These are phyloP conservation scores for Chytridiales sp. DNA, from an alignment of 371 early-diverging fungal species.

Conservation along the genomic window DNA sequence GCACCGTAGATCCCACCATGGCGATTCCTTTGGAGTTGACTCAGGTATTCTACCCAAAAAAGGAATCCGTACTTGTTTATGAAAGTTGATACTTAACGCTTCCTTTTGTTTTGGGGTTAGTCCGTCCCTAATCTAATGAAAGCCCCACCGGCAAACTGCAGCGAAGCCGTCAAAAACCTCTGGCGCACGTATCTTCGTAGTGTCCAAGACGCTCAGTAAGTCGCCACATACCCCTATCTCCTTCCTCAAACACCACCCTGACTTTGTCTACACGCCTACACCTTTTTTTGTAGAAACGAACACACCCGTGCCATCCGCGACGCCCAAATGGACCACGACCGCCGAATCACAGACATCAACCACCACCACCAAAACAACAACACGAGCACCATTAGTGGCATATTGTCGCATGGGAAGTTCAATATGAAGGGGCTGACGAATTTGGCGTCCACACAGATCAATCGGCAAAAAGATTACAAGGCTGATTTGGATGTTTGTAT, in stretches of 20 bases:
- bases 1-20: conserved; percentile 24
- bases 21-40: conserved; percentile 29
- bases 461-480: not conserved
- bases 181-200: conserved; percentile 23
- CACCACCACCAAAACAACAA: conserved; percentile 9
- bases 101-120: not conserved
- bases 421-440: not conserved
- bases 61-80: not conserved
- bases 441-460: not conserved
- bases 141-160: conserved; percentile 24
- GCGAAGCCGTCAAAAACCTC: conserved; percentile 9
- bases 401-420: not conserved
- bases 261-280: not conserved
- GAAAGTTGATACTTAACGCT: not conserved
- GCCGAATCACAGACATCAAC: conserved; percentile 18
- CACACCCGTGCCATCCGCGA: conserved; percentile 33
- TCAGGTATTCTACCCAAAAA: not conserved
- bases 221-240: not conserved
- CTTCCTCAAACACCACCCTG: not conserved
- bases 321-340: conserved; percentile 24
- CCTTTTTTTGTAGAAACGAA: not conserved
- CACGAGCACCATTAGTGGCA: not conserved
- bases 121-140: conserved; percentile 23
- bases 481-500: conserved; percentile 13
- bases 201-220: conserved; percentile 29